Evolutionary conservation across 805 yeast species (phyloP).

Genomic region (Zygosaccharomyces siamensis): DNA sequence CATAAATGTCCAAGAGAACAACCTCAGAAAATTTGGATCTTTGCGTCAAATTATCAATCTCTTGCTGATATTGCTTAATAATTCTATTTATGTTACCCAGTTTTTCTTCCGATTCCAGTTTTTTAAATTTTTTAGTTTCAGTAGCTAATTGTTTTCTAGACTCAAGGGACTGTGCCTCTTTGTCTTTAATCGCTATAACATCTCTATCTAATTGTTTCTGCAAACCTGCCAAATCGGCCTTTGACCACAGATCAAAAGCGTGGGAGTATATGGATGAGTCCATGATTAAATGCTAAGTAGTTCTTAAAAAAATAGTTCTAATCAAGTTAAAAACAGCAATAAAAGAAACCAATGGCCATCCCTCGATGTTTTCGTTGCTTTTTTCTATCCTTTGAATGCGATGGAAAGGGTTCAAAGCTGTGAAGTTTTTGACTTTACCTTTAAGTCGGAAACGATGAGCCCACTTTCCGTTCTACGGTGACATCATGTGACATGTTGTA

Average conservation of each 20-base stretch:
- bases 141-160: slow-evolving; percentile 74
- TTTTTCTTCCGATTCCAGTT: slow-evolving; percentile 62
- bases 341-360: not conserved
- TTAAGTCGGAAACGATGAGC: not conserved
- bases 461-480: not conserved
- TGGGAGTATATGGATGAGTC: slow-evolving; percentile 33
- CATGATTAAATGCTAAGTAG: slow-evolving; percentile 13
- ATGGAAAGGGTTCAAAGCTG: not conserved
- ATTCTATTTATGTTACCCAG: slow-evolving; percentile 43
- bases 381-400: not conserved
- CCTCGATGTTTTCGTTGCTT: not conserved
- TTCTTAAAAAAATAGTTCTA: not conserved
- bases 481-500: not conserved
- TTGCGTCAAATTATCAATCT: slow-evolving; percentile 75
- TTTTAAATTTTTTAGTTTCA: slow-evolving; percentile 77
- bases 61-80: slow-evolving; percentile 75
- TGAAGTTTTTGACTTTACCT: not conserved
- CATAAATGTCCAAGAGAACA: slow-evolving; percentile 68
- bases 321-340: not conserved
- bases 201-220: slow-evolving; percentile 72
- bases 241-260: slow-evolving; percentile 72
- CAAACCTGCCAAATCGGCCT: slow-evolving; percentile 61
- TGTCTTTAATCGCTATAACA: slow-evolving; percentile 65
- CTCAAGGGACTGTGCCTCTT: slow-evolving; percentile 61
- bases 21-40: slow-evolving; percentile 72